Base-by-base conservation (phyloP, 1,284 basidiomycete species). In the Cerrena zonata region DNA sequence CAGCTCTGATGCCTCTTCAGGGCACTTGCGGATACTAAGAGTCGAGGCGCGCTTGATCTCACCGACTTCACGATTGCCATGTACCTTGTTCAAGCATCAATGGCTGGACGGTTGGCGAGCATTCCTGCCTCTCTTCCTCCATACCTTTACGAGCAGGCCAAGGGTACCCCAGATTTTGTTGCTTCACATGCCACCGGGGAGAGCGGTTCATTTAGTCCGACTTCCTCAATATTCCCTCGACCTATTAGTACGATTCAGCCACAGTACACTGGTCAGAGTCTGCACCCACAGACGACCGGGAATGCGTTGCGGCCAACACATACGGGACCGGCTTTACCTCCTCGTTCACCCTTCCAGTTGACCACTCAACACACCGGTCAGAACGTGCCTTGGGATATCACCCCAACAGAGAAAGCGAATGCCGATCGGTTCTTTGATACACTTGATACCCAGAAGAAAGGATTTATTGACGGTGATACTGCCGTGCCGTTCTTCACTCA, bases 401-500 rank as follows among this genome's bases (percentile, higher is more conserved):
- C 87, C 0, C 69, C 88, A 0, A 71, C 78, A 2, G 94, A 95
- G 62, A 97, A 97, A 67, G 77, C 84, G 0, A 79, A 75, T 34
- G 76, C 89, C 2, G 94, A 99, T 65, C 73, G 73, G 13, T 89
- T 88, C 70, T 99, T 98, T 63, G 84, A 90, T 51, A 77, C 76
- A 25, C 78, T 99, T 30, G 96, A 99, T 67, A 69, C 78, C 13
- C 76, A 81, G 55, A 84, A 80, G 58, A 79, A 74, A 53, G 94
- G 94, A 1, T 89, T 78, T 59, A 89, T 99, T 27, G 93, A 95
- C 61, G 94, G 94, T 10, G 91, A 95, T 56, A 82, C 91, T 21
- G 96, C 94, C 3, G 96, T 98, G 0, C 92, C 92, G 3, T 99
- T 99, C 69, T 91, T 99, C 86, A 71, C 96, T 55, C 87, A 94